Percentiles rank a stretch among this genome's conserved stretches.
Evolutionary conservation across 352 stramenopile genomes (phyloP).

Genomic region (Pythium aristosporum): DNA sequence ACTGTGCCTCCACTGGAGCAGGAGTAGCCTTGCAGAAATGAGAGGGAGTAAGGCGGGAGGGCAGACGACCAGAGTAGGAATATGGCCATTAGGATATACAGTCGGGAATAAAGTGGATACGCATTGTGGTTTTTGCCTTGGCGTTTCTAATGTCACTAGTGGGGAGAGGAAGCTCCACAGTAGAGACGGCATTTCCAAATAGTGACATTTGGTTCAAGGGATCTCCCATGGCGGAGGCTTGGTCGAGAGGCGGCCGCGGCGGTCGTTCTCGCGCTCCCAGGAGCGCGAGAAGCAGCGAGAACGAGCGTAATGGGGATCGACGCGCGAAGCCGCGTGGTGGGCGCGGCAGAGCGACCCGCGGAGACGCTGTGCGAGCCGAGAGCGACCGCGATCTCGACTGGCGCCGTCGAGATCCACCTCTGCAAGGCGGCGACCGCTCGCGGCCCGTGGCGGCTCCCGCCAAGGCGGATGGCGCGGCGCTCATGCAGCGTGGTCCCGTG

Average conservation of each 20-base stretch:
- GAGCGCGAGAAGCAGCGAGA: neutral
- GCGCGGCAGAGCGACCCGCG: neutral
- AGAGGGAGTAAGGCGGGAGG: neutral
- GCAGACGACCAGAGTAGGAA: neutral
- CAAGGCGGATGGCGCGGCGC: neutral
- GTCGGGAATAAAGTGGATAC: conserved; percentile 1
- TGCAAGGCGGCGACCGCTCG: neutral
- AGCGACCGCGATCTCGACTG: conserved; percentile 2
- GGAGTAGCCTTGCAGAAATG: neutral
- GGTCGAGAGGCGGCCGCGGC: neutral
- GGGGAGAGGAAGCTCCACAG: too few relatives aligned
- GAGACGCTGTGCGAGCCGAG: neutral
- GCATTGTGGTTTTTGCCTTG: neutral
- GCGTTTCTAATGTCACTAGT: neutral
- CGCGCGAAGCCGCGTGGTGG: neutral
- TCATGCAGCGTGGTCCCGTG: neutral
- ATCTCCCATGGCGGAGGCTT: neutral
- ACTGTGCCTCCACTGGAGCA: too few relatives aligned
- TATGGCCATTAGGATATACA: too few relatives aligned
- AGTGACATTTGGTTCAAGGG: neutral
- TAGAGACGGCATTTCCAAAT: neutral
- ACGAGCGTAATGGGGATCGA: neutral
- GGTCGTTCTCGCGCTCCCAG: neutral
- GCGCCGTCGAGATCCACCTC: neutral
- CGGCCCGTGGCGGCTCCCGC: neutral